These are phyloP conservation scores for Fulvia fulva DNA, from an alignment of 2,329 filamentous ascomycete species.

Conservation along the genomic window DNA sequence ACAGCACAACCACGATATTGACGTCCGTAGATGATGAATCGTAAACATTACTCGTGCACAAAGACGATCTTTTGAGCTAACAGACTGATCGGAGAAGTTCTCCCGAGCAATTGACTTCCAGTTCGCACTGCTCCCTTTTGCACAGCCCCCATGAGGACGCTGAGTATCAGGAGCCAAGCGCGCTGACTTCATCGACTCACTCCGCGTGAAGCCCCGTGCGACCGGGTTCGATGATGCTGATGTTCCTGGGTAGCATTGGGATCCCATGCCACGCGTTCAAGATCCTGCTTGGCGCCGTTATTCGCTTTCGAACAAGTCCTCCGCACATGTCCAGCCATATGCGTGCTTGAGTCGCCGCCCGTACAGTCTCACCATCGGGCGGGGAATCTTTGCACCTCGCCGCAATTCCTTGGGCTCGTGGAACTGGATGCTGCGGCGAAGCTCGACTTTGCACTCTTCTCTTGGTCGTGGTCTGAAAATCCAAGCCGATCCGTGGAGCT, in stretches of 20 bases:
- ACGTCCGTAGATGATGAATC: background rate
- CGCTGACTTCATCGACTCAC: background rate
- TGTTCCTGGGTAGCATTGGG: background rate
- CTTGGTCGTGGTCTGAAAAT: slow-evolving; percentile 47
- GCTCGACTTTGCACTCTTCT: slow-evolving; percentile 32
- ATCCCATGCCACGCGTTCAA: background rate
- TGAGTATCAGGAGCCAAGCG: background rate
- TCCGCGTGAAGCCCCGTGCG: background rate
- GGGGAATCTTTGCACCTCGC: slow-evolving; percentile 46
- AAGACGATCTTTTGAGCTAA: background rate
- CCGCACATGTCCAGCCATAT: slow-evolving; percentile 25
- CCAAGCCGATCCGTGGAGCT: slow-evolving; percentile 60
- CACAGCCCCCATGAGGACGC: background rate
- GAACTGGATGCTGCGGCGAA: slow-evolving; percentile 53
- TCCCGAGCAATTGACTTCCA: slow-evolving; percentile 1
- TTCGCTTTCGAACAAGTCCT: slow-evolving; percentile 22
- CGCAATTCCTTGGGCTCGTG: slow-evolving; percentile 56
- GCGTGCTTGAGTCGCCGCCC: slow-evolving; percentile 48
- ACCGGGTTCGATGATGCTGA: background rate
- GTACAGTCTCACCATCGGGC: slow-evolving; percentile 43
- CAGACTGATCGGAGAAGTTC: background rate
- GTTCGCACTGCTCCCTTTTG: background rate
- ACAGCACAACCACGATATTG: background rate
- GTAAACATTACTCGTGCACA: too few species aligned
- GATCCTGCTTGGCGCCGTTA: slow-evolving; percentile 6